Percentiles rank a stretch among this genome's conserved stretches.
Evolutionary conservation across 2,329 filamentous ascomycete genomes (phyloP).

Genomic region (Trichophyton mentagrophytes): DNA sequence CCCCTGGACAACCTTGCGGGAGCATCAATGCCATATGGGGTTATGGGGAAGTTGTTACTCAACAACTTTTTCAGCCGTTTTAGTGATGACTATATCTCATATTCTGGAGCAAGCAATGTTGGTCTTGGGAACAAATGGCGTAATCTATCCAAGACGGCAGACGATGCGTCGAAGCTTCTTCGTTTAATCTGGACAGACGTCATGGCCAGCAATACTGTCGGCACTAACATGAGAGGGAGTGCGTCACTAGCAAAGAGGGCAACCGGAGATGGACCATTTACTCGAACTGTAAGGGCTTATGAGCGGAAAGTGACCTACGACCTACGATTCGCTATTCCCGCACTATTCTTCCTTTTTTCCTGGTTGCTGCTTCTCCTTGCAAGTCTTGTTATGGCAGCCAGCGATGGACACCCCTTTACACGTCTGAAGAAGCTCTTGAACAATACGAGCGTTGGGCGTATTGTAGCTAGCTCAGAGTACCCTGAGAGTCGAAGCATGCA

Average conservation of each 20-base stretch:
- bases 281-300: not conserved
- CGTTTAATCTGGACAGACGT: constrained; percentile 37
- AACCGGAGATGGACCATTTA: not conserved
- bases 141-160: constrained; percentile 19
- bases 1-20: constrained; percentile 22
- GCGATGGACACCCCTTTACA: not conserved
- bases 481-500: not conserved
- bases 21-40: constrained; percentile 2
- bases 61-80: constrained; percentile 21
- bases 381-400: not conserved
- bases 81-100: constrained; percentile 16
- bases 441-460: constrained; percentile 1
- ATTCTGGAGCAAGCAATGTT: constrained; percentile 27
- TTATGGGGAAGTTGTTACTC: not conserved
- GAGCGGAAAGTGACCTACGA: constrained; percentile 19
- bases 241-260: not conserved
- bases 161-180: constrained; percentile 24
- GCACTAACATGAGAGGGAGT: constrained; percentile 19
- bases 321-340: constrained; percentile 20
- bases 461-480: not conserved
- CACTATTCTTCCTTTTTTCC: constrained; percentile 10
- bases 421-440: constrained; percentile 4
- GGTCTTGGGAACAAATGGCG: constrained; percentile 33
- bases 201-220: constrained; percentile 32
- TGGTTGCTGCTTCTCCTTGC: not conserved